Evolutionary conservation across 495 filamentous ascomycete species (phyloP).

Genomic region (Daldinia bambusicola): DNA sequence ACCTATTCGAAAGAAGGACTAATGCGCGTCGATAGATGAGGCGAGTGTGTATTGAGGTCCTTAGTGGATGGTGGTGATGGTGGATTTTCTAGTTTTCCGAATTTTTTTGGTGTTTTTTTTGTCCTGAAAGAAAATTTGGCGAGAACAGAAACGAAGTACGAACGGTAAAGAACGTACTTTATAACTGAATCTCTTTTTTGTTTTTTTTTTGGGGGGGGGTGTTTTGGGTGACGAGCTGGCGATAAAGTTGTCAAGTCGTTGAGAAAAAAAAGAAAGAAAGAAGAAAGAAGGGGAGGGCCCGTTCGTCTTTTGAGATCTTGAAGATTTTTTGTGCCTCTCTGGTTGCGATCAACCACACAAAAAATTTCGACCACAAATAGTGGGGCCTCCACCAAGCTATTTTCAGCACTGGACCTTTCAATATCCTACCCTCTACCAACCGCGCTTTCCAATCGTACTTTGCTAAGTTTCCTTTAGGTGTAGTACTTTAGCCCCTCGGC

Average conservation of each 20-base stretch:
- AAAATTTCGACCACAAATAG: slow-evolving; percentile 43
- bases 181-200: slow-evolving; percentile 50
- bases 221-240: slow-evolving; percentile 47
- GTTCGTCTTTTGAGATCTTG: slow-evolving; percentile 43
- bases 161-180: slow-evolving; percentile 46
- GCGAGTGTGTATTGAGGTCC: slow-evolving; percentile 30
- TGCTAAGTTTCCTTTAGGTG: background rate
- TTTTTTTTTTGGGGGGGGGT: slow-evolving; percentile 25
- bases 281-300: slow-evolving; percentile 36
- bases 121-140: slow-evolving; percentile 59
- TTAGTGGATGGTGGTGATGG: slow-evolving; percentile 37
- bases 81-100: slow-evolving; percentile 56
- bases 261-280: slow-evolving; percentile 28
- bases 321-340: slow-evolving; percentile 52
- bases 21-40: slow-evolving; percentile 23
- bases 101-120: slow-evolving; percentile 65
- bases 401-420: slow-evolving; percentile 2
- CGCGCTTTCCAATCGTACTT: background rate
- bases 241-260: slow-evolving; percentile 52
- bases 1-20: slow-evolving; percentile 26
- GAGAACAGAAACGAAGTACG: slow-evolving; percentile 52
- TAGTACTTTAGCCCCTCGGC: slow-evolving; percentile 23
- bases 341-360: slow-evolving; percentile 49
- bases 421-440: slow-evolving; percentile 21
- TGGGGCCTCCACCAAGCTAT: slow-evolving; percentile 21